These are phyloP conservation scores for Scutellaria baicalensis DNA, from an alignment of 257 asterid species.

Conservation along the genomic window DNA sequence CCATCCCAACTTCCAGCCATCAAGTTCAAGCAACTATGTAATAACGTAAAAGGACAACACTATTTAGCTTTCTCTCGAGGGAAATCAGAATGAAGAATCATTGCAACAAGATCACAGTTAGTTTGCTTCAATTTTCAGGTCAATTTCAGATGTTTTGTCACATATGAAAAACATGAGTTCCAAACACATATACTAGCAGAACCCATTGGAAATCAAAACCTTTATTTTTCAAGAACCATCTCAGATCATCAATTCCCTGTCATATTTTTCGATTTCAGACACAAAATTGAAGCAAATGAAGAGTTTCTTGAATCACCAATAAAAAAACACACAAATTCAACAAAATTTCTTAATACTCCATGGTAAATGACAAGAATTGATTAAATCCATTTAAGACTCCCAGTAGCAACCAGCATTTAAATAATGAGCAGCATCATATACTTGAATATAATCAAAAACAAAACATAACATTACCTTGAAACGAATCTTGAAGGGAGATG, in stretches of 20 bases:
- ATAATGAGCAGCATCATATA: not conserved
- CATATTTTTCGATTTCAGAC: not conserved
- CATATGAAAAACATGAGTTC: not conserved
- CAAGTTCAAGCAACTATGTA: conserved; percentile 23
- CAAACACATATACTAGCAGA: not conserved
- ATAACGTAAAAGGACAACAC: not conserved
- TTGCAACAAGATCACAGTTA: not conserved
- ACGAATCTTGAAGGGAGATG: not conserved
- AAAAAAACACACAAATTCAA: not conserved
- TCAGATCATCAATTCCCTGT: not conserved
- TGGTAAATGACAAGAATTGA: not conserved
- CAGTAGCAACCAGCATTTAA: not conserved
- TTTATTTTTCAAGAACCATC: not conserved
- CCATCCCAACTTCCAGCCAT: conserved; percentile 85
- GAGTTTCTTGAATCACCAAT: not conserved
- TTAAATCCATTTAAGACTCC: not conserved
- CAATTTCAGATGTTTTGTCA: not conserved
- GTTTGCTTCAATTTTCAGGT: too few relatives aligned
- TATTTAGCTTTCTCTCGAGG: not conserved
- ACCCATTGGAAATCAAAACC: not conserved
- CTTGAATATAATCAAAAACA: not conserved
- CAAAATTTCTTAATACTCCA: not conserved
- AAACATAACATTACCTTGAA: not conserved
- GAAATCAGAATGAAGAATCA: not conserved
- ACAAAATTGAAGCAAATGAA: not conserved